Base-by-base conservation (phyloP, 192 early-diverging fungal species). In the Gryganskiella cystojenkinii region DNA sequence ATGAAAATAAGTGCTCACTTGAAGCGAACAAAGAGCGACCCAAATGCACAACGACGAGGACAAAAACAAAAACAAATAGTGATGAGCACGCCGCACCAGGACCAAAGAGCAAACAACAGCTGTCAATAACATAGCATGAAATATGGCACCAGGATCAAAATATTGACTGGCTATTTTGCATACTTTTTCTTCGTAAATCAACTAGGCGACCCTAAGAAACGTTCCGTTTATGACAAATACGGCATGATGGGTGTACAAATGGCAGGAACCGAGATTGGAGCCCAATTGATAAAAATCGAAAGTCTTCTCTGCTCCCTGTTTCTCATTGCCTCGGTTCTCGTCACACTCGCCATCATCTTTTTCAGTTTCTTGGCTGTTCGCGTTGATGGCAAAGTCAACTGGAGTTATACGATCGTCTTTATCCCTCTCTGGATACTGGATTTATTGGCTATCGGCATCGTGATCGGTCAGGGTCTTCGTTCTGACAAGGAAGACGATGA, bases 171-270 rank as follows among this genome's bases (percentile, higher is more conserved):
- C 24, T 44, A 42, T 5, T 52, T 59, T 27, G 31, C 28, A 15
- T 57, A 34, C 34, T 64, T 64, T 20, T n/a, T n/a, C n/a, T n/a
- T n/a, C n/a, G n/a, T n/a, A n/a, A n/a, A n/a, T n/a, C n/a, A n/a
- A n/a, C n/a, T 91, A 34, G 79, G 86, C 19, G 93, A 94, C 71
- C 84, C 86, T 37, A 91, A 96, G 68, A 95, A 93, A 67, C 89
- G 96, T 15, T 69, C 90, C 30, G 89, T 99, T 20, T 99, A 96
- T 81, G 95, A 98, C 84, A 89, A 90, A 67, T 96, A 97, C 78
- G 93, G 93, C 51, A 90, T 91, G 61, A 84, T 91, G 61, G 93
- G 93, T 31, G 75, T 94, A 2, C 81, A 89, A 44, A 94, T 94
- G 93, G 84, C 91, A 53, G 90, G 87, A 58, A 86, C 90, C 0